Base-by-base conservation (phyloP, 495 filamentous ascomycete genomes). In the Hypoxylon trugodes region DNA sequence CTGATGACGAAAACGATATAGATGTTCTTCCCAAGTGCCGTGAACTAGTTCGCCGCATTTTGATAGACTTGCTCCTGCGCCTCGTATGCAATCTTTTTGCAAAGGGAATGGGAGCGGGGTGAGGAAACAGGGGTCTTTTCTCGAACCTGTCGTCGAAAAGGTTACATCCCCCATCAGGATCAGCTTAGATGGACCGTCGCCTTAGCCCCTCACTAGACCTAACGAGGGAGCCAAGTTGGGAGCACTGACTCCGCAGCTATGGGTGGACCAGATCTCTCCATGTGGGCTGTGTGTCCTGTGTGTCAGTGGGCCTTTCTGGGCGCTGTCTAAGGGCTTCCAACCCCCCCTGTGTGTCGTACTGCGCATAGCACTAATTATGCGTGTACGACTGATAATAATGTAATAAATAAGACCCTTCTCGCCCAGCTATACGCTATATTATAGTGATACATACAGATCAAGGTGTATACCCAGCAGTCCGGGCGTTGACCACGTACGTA, bases 181-280 rank as follows among this genome's bases (percentile, higher is more conserved):
- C 25, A 57, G 50, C 25, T 40, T 35, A 56, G 63, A 61, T 66
- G 56, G 58, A 58, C 57, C 46, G 36, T 9, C 6, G 15, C 18
- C 36, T 24, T 53, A 26, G 57, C 57, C 57, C 63, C 63, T 66
- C 63, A 26, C 64, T 61, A 66, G 38, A 51, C 64, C 57, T 42
- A 50, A 50, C 47, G 9, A 47, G 37, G 48, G 21, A 58, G 48
- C 38, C 16, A 38, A 30, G 16, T 16, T 59, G 32, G 55, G 49
- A 46, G 37, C 30, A 37, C 61, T 32, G 40, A 47, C 61, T 65
- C 61, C 55, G 55, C 48, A 28, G 49, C 6, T 13, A 55, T 55
- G 59, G 59, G 42, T 55, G 59, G 59, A 48, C 22, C 46, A 33
- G 45, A 48, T 48, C n/a, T n/a, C n/a, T n/a, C 45, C 45, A 48